Conservation (phyloP, 1,139 yeast species). For the Sugiyamaella sp. region DNA sequence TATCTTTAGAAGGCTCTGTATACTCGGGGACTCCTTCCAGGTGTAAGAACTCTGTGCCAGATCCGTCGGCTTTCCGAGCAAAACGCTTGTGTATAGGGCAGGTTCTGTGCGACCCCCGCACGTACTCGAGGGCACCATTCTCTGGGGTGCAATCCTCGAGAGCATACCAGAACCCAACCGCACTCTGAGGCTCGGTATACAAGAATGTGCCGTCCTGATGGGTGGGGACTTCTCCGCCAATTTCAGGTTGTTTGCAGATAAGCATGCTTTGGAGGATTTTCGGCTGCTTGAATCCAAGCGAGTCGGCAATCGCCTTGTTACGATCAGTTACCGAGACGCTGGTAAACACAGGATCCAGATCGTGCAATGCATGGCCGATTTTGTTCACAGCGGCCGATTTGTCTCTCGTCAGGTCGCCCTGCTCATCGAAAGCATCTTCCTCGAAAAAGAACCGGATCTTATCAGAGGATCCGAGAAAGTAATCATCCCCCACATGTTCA, state of each 20-base stretch:
- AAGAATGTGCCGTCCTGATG: slow-evolving; percentile 79
- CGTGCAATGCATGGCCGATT: slow-evolving; percentile 78
- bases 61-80: slow-evolving; percentile 50
- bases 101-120: slow-evolving; percentile 73
- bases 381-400: slow-evolving; percentile 67
- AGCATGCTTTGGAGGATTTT: slow-evolving; percentile 78
- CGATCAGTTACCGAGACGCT: slow-evolving; percentile 55
- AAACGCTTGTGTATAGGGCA: slow-evolving; percentile 65
- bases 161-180: slow-evolving; percentile 84
- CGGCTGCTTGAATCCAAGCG: slow-evolving; percentile 62
- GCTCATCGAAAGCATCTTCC: slow-evolving; percentile 58
- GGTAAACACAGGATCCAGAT: slow-evolving; percentile 53
- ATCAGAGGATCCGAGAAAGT: slow-evolving; percentile 70
- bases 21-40: slow-evolving; percentile 34
- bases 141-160: slow-evolving; percentile 68
- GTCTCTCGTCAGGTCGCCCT: slow-evolving; percentile 56
- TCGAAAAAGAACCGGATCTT: slow-evolving; percentile 73
- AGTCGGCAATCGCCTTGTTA: slow-evolving; percentile 55
- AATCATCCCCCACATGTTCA: slow-evolving; percentile 70
- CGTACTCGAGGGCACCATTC: slow-evolving; percentile 72
- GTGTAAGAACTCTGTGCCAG: slow-evolving; percentile 50
- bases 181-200: slow-evolving; percentile 70
- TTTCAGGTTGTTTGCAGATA: slow-evolving; percentile 75
- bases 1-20: slow-evolving; percentile 43
- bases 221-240: slow-evolving; percentile 76